Evolutionary conservation across 306 rosid species (phyloP).

Genomic region (Fragaria iinumae): DNA sequence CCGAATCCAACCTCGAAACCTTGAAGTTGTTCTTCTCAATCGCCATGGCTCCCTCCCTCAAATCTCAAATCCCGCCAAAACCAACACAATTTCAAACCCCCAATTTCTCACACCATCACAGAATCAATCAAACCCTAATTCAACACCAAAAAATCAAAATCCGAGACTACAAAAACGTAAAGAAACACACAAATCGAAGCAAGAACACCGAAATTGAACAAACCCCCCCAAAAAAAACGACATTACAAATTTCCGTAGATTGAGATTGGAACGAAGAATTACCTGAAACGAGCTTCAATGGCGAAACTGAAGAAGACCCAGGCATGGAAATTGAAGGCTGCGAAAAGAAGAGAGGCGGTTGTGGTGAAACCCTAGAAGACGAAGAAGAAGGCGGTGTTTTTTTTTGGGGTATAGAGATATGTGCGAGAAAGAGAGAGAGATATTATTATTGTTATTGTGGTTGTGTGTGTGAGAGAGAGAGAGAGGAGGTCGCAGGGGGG

Average conservation of each 20-base stretch:
- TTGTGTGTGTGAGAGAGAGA: slow-evolving; percentile 24
- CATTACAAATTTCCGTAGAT: neutral
- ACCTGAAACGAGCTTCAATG: slow-evolving; percentile 39
- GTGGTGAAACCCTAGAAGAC: slow-evolving; percentile 57
- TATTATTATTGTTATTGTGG: neutral
- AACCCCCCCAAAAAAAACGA: neutral
- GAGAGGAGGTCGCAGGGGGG: slow-evolving; percentile 36
- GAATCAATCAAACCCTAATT: slow-evolving; percentile 26
- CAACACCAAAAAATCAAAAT: neutral
- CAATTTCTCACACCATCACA: slow-evolving; percentile 17
- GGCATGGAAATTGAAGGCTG: slow-evolving; percentile 15
- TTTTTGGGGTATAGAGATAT: slow-evolving; percentile 17
- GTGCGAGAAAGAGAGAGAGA: slow-evolving; percentile 26
- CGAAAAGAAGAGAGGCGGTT: slow-evolving; percentile 4
- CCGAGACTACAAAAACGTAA: neutral
- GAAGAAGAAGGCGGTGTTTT: slow-evolving; percentile 22
- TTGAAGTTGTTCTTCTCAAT: slow-evolving; percentile 93
- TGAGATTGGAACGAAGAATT: slow-evolving; percentile 26
- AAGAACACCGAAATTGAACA: neutral
- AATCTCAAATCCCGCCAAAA: slow-evolving; percentile 34
- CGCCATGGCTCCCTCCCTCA: slow-evolving; percentile 71
- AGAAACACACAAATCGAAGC: neutral
- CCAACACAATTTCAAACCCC: neutral
- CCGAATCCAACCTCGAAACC: slow-evolving; percentile 83
- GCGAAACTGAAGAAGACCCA: slow-evolving; percentile 25